phyloP scores from a whole-genome alignment of 2,329 filamentous ascomycete species.

The Pseudocercospora fuligena region DNA sequence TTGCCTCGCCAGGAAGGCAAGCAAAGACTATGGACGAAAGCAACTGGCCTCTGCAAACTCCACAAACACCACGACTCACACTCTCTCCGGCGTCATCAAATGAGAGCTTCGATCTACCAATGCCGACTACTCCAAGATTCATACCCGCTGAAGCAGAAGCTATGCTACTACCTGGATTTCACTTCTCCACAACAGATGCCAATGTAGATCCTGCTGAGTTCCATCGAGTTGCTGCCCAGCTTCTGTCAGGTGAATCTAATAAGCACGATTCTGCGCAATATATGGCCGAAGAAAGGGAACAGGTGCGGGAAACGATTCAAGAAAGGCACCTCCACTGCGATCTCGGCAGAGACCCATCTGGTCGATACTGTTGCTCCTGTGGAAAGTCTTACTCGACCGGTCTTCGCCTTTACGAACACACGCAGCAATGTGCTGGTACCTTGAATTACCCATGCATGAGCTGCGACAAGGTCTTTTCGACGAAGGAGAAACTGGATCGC shows the following conservation, averaged over 20 bases:
- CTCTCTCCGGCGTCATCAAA: conserved; percentile 24
- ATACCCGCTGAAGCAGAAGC: conserved; percentile 7
- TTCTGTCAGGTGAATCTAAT: conserved; percentile 24
- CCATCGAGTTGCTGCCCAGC: conserved; percentile 30
- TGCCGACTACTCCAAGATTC: conserved; percentile 16
- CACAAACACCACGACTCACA: conserved; percentile 18
- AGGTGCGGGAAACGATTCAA: conserved; percentile 1
- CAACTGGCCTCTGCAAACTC: conserved; percentile 19
- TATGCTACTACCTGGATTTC: conserved; percentile 29
- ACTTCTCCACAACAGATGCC: conserved; percentile 30
- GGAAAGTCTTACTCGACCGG: conserved; percentile 29
- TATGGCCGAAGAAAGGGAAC: conserved; percentile 14
- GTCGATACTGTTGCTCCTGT: conserved; percentile 29
- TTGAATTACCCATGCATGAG: conserved; percentile 26
- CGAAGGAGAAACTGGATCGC: conserved; percentile 14
- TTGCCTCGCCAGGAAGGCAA: conserved; percentile 22
- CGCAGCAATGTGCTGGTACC: conserved; percentile 26
- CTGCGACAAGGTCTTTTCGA: conserved; percentile 29
- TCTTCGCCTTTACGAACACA: conserved; percentile 24
- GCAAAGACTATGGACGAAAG: conserved; percentile 25
- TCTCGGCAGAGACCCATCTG: conserved; percentile 25
- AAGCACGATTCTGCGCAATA: conserved; percentile 15
- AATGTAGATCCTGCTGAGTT: conserved; percentile 30
- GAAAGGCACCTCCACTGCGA: conserved; percentile 28
- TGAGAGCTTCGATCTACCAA: conserved; percentile 17